Conservation (phyloP, 176 grass and related monocot genomes). For the Carex littledalei region DNA sequence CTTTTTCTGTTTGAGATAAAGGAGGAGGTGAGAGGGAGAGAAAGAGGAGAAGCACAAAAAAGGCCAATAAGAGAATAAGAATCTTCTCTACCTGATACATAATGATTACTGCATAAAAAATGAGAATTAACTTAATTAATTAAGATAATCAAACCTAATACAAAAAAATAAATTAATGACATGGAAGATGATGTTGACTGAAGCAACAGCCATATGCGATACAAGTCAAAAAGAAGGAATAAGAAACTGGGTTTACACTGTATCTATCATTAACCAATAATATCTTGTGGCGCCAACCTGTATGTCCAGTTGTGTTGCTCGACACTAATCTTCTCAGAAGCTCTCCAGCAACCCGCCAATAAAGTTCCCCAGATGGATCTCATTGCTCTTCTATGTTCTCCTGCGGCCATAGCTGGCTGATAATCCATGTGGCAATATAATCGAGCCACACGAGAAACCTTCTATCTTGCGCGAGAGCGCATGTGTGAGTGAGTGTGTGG, state of each 20-base stretch:
- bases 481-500: too few relatives aligned
- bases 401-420: background rate
- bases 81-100: conserved; percentile 17
- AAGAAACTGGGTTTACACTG: conserved; percentile 16
- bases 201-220: background rate
- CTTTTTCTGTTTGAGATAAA: background rate
- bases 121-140: conserved; percentile 10
- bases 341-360: background rate
- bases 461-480: background rate
- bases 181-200: conserved; percentile 24
- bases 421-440: background rate
- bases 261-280: background rate
- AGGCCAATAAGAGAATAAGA: conserved; percentile 30
- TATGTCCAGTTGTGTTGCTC: conserved; percentile 2
- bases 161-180: background rate
- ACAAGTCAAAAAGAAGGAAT: conserved; percentile 16
- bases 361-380: background rate
- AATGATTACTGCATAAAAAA: background rate
- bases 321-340: background rate
- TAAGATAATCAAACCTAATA: conserved; percentile 5
- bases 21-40: background rate
- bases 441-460: background rate
- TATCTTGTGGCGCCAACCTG: background rate
- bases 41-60: conserved; percentile 35
- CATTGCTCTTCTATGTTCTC: background rate